A percentile compares a stretch with the other conserved stretches of the same genome.
Evolutionary conservation across 1,139 yeast genomes (phyloP).

Genomic region (Saccharomycopsis phalli): DNA sequence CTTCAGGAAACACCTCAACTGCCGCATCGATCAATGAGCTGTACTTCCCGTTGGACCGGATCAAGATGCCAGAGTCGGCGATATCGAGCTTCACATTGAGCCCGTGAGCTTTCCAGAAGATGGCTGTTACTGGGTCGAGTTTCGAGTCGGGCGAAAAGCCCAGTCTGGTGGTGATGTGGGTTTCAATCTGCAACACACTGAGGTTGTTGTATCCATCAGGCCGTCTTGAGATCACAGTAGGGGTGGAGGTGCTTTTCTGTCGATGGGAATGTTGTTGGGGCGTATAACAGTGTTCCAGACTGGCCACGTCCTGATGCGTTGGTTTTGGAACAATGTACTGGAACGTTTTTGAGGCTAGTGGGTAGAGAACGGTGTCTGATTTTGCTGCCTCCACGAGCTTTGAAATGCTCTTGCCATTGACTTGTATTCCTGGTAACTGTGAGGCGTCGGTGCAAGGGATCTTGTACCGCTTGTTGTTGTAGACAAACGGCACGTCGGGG

Average conservation of each 20-base stretch:
- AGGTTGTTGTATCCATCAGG: conserved; percentile 42
- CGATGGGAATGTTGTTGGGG: conserved; percentile 48
- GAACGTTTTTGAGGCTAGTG: conserved; percentile 26
- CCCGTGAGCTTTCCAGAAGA: conserved; percentile 57
- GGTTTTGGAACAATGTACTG: conserved; percentile 36
- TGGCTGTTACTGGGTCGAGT: conserved; percentile 45
- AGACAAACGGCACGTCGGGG: conserved; percentile 46
- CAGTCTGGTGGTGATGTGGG: conserved; percentile 50
- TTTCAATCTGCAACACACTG: conserved; percentile 53
- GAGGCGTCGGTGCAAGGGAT: conserved; percentile 26
- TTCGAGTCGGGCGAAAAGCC: conserved; percentile 57
- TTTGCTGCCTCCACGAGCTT: conserved; percentile 4
- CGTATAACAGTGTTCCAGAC: conserved; percentile 22
- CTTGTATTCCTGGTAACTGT: conserved; percentile 24
- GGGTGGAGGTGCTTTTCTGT: background rate
- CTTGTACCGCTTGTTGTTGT: conserved; percentile 56
- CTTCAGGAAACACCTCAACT: conserved; percentile 37
- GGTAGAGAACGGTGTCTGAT: background rate
- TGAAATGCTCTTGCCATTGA: conserved; percentile 22
- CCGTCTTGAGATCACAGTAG: conserved; percentile 26
- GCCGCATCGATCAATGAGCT: conserved; percentile 19
- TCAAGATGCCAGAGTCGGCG: conserved; percentile 30
- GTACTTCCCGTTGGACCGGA: conserved; percentile 19
- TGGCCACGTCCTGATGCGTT: conserved; percentile 24
- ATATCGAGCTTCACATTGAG: conserved; percentile 30